Evolutionary conservation across 1,139 yeast species (phyloP).

Genomic region (Yamadazyma diddensiae): DNA sequence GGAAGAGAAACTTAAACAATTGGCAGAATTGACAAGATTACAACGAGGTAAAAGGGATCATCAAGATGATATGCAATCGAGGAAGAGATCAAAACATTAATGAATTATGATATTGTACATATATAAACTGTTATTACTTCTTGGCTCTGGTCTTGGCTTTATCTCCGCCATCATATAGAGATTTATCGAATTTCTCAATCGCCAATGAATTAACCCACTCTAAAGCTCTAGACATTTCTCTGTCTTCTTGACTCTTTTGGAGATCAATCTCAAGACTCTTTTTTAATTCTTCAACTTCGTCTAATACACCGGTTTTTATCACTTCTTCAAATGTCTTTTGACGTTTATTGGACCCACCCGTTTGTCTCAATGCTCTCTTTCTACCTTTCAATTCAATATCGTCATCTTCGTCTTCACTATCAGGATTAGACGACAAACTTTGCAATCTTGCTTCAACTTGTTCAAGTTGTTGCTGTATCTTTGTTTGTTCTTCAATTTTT

Average conservation of each 20-base stretch:
- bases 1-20: conserved; percentile 54
- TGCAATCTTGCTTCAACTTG: conserved; percentile 18
- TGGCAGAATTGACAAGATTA: conserved; percentile 56
- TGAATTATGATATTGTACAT: conserved; percentile 1
- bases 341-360: conserved; percentile 12
- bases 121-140: conserved; percentile 1
- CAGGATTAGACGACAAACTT: not conserved
- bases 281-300: conserved; percentile 25
- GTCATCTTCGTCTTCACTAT: conserved; percentile 15
- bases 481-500: conserved; percentile 40
- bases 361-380: conserved; percentile 18
- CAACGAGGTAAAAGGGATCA: conserved; percentile 4
- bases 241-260: conserved; percentile 29
- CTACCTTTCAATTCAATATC: conserved; percentile 19
- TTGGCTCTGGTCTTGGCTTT: conserved; percentile 18
- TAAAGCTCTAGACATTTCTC: conserved; percentile 44
- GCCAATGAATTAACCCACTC: conserved; percentile 67
- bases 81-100: conserved; percentile 5
- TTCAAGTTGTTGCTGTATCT: conserved; percentile 35
- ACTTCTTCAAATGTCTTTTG: conserved; percentile 28
- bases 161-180: conserved; percentile 60
- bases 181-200: conserved; percentile 46
- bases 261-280: conserved; percentile 31
- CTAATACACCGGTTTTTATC: conserved; percentile 25
- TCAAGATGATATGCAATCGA: conserved; percentile 5